Evolutionary conservation across 2,329 filamentous ascomycete genomes (phyloP).

Genomic region (Paecilomyces sp.): DNA sequence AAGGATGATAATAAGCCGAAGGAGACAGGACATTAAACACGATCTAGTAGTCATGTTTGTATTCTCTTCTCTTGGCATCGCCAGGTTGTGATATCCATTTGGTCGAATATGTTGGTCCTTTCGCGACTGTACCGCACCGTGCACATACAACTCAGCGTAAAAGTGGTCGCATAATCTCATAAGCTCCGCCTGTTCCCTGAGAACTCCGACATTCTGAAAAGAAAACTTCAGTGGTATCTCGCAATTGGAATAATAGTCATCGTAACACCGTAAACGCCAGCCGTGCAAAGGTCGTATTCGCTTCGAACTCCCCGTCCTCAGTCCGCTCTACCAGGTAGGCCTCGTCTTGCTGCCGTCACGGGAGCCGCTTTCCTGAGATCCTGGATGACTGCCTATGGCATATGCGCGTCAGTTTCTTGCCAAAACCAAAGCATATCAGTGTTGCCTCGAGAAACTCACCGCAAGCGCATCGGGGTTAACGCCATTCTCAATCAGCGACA

Average conservation of each 20-base stretch:
- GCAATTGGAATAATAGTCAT: background rate
- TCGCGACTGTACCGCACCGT: background rate
- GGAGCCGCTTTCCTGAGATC: constrained; percentile 35
- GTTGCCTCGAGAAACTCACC: constrained; percentile 48
- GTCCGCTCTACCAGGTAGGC: constrained; percentile 11
- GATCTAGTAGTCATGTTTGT: background rate
- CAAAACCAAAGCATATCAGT: background rate
- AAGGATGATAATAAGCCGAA: constrained; percentile 18
- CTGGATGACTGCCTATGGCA: constrained; percentile 37
- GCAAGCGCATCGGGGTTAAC: constrained; percentile 93
- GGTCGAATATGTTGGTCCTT: background rate
- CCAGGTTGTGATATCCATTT: background rate
- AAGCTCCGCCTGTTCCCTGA: background rate
- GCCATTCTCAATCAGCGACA: constrained; percentile 94
- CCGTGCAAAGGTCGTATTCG: constrained; percentile 4
- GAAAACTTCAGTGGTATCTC: background rate
- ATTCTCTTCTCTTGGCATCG: background rate
- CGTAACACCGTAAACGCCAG: constrained; percentile 7
- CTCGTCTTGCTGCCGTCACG: constrained; percentile 16
- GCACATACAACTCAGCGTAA: background rate
- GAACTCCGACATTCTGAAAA: too few species aligned
- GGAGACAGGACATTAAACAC: constrained; percentile 16
- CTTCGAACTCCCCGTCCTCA: background rate
- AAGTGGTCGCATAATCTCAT: background rate
- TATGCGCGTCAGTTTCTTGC: constrained; percentile 4